Conservation (phyloP, 2,329 filamentous ascomycete genomes). For the Calonectria hongkongensis region DNA sequence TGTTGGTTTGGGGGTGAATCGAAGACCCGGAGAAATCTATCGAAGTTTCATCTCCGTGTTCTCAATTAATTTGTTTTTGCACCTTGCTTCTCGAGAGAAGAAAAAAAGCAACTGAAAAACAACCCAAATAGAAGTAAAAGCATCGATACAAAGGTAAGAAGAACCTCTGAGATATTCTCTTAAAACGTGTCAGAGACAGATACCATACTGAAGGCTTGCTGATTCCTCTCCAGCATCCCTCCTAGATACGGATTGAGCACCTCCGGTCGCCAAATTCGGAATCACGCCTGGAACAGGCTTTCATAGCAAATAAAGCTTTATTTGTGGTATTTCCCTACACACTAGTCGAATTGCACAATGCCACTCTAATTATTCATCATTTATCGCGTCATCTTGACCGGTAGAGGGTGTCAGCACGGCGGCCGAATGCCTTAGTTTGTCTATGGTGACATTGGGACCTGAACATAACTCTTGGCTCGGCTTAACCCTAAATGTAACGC, state of each 20-base stretch:
- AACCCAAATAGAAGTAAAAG: background rate
- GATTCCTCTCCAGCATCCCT: background rate
- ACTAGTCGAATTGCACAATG: background rate
- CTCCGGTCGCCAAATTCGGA: background rate
- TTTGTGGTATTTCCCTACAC: too few species aligned
- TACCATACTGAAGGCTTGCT: background rate
- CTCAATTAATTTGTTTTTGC: too few species aligned
- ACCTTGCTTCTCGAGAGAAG: too few species aligned
- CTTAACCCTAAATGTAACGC: background rate
- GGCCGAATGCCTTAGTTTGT: background rate
- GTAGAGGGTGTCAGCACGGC: background rate
- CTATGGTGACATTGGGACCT: constrained; percentile 6
- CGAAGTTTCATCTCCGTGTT: too few species aligned
- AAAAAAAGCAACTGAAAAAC: background rate
- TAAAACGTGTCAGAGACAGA: background rate
- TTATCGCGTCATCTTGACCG: background rate
- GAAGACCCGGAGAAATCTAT: too few species aligned
- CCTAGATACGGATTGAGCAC: background rate
- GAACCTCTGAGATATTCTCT: background rate
- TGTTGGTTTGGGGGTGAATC: background rate
- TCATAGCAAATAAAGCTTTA: background rate
- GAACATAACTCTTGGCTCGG: background rate
- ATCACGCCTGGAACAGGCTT: background rate
- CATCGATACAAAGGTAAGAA: background rate
- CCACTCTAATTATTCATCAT: background rate